A percentile compares a stretch with the other conserved stretches of the same genome.
These are phyloP conservation scores for Verticillium nubilum DNA, from an alignment of 2,329 filamentous ascomycete species.

Conservation along the genomic window DNA sequence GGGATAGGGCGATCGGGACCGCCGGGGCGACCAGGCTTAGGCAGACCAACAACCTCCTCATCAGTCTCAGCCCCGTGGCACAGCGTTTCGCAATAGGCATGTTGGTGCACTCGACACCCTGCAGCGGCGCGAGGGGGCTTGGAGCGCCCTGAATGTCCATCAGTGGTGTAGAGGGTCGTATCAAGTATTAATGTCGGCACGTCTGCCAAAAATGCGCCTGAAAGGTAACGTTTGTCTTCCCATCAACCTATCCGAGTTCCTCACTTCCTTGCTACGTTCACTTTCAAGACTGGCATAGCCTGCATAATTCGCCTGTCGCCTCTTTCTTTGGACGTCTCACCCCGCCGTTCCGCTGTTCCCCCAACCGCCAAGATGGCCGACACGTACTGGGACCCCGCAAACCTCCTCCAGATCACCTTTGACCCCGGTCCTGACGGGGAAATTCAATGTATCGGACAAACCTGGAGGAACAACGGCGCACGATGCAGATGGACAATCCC, in stretches of 20 bases:
- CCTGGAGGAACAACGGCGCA: neutral
- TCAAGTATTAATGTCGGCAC: neutral
- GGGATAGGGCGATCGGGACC: too few species aligned
- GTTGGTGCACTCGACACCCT: neutral
- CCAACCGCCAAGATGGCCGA: neutral
- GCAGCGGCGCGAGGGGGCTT: neutral
- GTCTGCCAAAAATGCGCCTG: too few species aligned
- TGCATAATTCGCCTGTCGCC: neutral
- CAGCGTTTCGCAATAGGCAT: neutral
- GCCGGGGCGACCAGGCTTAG: neutral
- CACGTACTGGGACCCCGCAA: neutral
- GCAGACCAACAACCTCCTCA: neutral
- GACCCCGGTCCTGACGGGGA: neutral
- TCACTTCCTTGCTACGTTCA: neutral
- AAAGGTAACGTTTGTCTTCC: neutral
- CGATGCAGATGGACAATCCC: neutral
- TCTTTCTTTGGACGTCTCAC: too few species aligned
- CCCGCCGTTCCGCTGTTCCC: too few species aligned
- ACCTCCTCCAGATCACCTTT: neutral
- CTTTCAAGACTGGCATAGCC: neutral
- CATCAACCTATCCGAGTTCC: neutral
- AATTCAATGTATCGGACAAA: neutral
- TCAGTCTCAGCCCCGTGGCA: neutral
- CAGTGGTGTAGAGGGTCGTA: neutral
- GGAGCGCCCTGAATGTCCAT: neutral